Evolutionary conservation across 345 rosid species (phyloP), one percentile per base, ranked within the genome.

Genomic region (Barbarea vulgaris): DNA sequence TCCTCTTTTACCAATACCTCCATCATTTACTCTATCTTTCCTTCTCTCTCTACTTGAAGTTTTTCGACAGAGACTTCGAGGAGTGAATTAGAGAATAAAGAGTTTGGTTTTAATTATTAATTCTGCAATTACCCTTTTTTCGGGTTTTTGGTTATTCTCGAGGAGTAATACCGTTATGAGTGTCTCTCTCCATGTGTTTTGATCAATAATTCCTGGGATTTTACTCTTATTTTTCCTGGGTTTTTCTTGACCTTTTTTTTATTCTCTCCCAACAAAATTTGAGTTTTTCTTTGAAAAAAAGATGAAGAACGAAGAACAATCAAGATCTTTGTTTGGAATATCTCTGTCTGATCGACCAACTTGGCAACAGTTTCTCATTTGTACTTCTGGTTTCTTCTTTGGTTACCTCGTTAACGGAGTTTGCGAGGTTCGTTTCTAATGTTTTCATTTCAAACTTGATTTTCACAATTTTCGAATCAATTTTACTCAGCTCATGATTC

Each of bases 381-480:
- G 96, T 60, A 86, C 97, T 56, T 87, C 98, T 79, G 96, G 97
- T 53, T 91, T 94, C 87, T 94, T 94, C 88, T 94, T 94, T 69
- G 95, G 97, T 42, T 91, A 94, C 73, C 97, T 94, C 71, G 87
- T 91, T 60, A 94, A 91, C 75, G 98, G 98, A 77, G 75, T 94
- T 69, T 94, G 96, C 53, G 99, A 95, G 99, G 97, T 92, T 77
- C 69, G 28, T 51, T 19, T 47, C 1, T 6, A 2, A 25, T 18
- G 5, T 11, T 1, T 47, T 71, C 6, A 11, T n/a, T 39, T 59
- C 3, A 8, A 24, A 0, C 33, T 51, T 51, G 31, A 19, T n/a
- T 44, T 44, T 44, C 48, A 6, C 3, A 2, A 44, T 15, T 15
- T 44, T n/a, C 3, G 9, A 42, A 14, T 42, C 9, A 7, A 12